Conservation (phyloP, 2,329 filamentous ascomycete genomes). For the Ilyonectria robusta region DNA sequence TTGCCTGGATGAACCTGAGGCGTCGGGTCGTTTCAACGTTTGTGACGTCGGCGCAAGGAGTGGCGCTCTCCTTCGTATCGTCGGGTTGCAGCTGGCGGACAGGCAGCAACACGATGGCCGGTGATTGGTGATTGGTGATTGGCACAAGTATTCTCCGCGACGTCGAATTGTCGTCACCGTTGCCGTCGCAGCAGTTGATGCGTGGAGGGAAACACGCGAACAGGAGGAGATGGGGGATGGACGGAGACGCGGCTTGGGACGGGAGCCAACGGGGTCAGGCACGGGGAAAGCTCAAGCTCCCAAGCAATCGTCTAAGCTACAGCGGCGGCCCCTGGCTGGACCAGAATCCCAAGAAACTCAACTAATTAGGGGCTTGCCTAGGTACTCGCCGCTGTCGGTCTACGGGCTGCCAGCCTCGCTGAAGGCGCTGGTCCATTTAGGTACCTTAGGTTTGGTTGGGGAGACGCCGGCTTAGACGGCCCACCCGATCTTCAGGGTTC, state of each 20-base stretch:
- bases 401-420: background rate
- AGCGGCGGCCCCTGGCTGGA: background rate
- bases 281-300: background rate
- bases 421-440: background rate
- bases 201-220: background rate
- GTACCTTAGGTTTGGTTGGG: slow-evolving; percentile 24
- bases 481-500: slow-evolving; percentile 29
- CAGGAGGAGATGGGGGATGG: slow-evolving; percentile 1
- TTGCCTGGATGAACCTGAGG: slow-evolving; percentile 7
- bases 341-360: background rate
- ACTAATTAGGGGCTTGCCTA: background rate
- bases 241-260: background rate
- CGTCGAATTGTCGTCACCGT: slow-evolving; percentile 8
- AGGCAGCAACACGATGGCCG: background rate
- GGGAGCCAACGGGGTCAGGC: background rate
- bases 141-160: background rate
- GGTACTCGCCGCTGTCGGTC: background rate
- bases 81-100: background rate
- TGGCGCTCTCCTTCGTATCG: background rate
- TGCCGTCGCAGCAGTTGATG: slow-evolving; percentile 1
- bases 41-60: slow-evolving; percentile 1
- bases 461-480: slow-evolving; percentile 5
- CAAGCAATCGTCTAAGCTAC: background rate
- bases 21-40: slow-evolving; percentile 1
- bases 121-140: slow-evolving; percentile 1